Conservation (phyloP, 805 yeast species). For the Candida multigemmis region DNA sequence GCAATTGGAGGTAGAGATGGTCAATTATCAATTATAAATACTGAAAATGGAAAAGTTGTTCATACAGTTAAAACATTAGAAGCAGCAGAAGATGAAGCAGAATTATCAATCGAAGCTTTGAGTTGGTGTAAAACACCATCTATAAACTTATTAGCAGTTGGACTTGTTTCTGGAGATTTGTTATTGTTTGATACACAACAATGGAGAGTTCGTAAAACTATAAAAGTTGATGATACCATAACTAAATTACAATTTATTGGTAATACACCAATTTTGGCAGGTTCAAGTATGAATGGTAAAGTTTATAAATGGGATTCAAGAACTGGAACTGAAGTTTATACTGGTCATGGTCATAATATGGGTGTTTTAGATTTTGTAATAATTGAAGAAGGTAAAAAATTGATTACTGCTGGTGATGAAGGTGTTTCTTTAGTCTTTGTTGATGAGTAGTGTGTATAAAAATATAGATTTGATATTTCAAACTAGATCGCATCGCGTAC, state of each 20-base stretch:
- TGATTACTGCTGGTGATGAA: slow-evolving; percentile 94
- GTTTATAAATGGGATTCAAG: slow-evolving; percentile 85
- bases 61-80: slow-evolving; percentile 60
- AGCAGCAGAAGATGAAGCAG: slow-evolving; percentile 34
- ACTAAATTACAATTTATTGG: slow-evolving; percentile 69
- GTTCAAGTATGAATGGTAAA: slow-evolving; percentile 76
- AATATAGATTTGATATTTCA: not conserved
- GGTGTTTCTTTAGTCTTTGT: slow-evolving; percentile 77
- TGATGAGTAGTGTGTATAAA: slow-evolving; percentile 5
- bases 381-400: slow-evolving; percentile 53
- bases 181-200: slow-evolving; percentile 72
- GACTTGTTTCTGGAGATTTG: slow-evolving; percentile 85
- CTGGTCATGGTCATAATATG: slow-evolving; percentile 87
- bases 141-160: slow-evolving; percentile 62
- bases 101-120: slow-evolving; percentile 47
- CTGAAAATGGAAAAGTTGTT: slow-evolving; percentile 63
- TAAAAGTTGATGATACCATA: slow-evolving; percentile 65
- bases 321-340: slow-evolving; percentile 69
- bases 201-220: slow-evolving; percentile 75
- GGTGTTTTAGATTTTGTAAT: slow-evolving; percentile 83
- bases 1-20: slow-evolving; percentile 91
- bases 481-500: slow-evolving; percentile 3
- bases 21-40: slow-evolving; percentile 66
- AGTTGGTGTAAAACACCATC: slow-evolving; percentile 61
- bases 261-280: slow-evolving; percentile 51